Base-by-base conservation (phyloP, 805 yeast genomes). In the Metschnikowia henanensis region DNA sequence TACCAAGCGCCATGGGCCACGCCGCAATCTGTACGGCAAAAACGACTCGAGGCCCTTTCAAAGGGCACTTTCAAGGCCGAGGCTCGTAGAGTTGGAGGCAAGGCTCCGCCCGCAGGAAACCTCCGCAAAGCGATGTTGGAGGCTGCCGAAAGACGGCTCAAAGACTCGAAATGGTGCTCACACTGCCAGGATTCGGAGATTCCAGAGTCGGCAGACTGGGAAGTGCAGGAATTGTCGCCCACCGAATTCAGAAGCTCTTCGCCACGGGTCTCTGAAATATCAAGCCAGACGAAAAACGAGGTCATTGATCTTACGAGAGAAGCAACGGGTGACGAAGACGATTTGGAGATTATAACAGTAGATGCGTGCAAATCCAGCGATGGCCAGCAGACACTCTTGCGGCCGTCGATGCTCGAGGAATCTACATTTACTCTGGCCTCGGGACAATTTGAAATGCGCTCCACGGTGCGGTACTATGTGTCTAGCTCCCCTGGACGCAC, bases 131-230 rank as follows among this genome's bases (percentile, higher is more conserved):
- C 78, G 36, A 74, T 79, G 34, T 56, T 77, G 15, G 74, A 71
- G 46, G 94, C 95, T 1, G 83, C 88, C 0, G 83, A 83, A 46
- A 62, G 82, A 43, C 65, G 94, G 35, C 58, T 70, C 16, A 61
- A 65, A n/a, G 87, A 80, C 57, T 58, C 68, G 3, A 75, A 73
- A 45, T 72, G 75, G 70, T 81, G 85, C 49, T 56, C 57, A 10
- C 50, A 39, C 33, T 45, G 25, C 15, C 21, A 37, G 16, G 48
- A 50, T 39, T 56, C 41, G 12, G 55, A 45, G 16, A 53, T 41
- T 2, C 56, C 48, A 8, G 53, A 53, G 8, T 66, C 57, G 5
- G 66, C 65, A 3, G 65, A 66, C 17, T 80, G 81, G 0, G 54
- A 57, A 2, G 73, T 69, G 25, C 68, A 67, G n/a, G 84, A 79